A percentile compares a stretch with the other conserved stretches of the same genome.
phyloP scores from a whole-genome alignment of 495 filamentous ascomycete genomes.

The Aspergillus bridgeri region DNA sequence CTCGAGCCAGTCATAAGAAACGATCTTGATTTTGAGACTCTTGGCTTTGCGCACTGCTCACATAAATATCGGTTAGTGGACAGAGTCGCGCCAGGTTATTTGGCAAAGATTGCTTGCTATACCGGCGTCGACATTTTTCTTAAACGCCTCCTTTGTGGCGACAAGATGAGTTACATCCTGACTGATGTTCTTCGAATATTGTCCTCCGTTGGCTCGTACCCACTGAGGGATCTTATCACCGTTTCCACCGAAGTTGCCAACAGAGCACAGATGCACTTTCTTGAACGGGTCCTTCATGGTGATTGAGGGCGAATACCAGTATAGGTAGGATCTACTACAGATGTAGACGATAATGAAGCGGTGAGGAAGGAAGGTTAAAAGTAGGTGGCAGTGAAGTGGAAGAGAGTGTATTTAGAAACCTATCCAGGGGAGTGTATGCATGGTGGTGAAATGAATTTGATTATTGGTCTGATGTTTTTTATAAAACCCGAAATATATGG shows the following conservation, averaged over 20 bases:
- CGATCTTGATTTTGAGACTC: conserved; percentile 44
- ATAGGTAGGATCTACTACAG: background rate
- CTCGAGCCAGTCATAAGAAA: conserved; percentile 61
- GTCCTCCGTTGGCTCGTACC: conserved; percentile 53
- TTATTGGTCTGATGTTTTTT: background rate
- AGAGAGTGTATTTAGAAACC: conserved; percentile 10
- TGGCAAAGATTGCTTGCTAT: conserved; percentile 12
- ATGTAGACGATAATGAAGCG: background rate
- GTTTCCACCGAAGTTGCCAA: conserved; percentile 41
- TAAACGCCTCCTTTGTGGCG: conserved; percentile 49
- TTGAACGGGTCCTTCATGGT: conserved; percentile 35
- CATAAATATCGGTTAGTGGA: background rate
- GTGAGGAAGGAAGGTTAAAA: background rate
- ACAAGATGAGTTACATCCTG: conserved; percentile 58
- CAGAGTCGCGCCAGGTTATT: background rate
- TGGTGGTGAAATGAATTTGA: background rate
- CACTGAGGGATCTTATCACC: conserved; percentile 49
- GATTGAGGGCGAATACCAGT: conserved; percentile 2
- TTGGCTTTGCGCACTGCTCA: conserved; percentile 42
- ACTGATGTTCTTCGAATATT: conserved; percentile 36
- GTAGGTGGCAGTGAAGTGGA: background rate
- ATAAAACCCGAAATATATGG: background rate
- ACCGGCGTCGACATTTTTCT: conserved; percentile 44
- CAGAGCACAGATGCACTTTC: conserved; percentile 22
- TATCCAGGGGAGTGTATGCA: background rate